phyloP scores from a whole-genome alignment of 1,284 basidiomycete genomes.

The Rhodotorula sp. region DNA sequence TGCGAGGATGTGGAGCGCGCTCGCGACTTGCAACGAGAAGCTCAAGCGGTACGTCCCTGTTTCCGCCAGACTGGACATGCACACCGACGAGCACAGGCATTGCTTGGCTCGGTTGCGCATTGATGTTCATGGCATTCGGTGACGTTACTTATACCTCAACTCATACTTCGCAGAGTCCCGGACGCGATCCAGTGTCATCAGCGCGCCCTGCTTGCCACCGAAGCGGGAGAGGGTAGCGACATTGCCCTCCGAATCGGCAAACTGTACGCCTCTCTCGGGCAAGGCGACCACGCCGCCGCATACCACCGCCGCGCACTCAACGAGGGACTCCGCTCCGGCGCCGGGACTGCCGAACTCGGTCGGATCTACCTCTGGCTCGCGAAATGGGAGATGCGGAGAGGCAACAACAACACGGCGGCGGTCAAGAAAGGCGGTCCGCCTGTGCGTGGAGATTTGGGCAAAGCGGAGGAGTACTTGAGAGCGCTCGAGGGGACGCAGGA shows the following conservation, averaged over 20 bases:
- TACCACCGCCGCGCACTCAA: conserved; percentile 41
- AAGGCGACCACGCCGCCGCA: conserved; percentile 59
- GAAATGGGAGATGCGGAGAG: conserved; percentile 40
- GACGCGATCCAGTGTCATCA: conserved; percentile 88
- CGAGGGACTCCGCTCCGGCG: conserved; percentile 29
- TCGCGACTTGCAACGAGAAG: conserved; percentile 91
- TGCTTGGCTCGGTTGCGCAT: too few species aligned
- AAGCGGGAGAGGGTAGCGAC: conserved; percentile 73
- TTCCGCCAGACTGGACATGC: too few species aligned
- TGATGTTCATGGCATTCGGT: too few species aligned
- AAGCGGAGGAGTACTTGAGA: conserved; percentile 36
- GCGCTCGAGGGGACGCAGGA: conserved; percentile 26
- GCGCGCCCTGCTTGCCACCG: conserved; percentile 80
- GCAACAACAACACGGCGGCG: conserved; percentile 13
- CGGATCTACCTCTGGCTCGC: conserved; percentile 37
- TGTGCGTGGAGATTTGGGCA: conserved; percentile 31
- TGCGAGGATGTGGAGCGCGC: conserved; percentile 91
- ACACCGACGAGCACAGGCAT: not conserved
- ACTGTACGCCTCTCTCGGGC: conserved; percentile 67
- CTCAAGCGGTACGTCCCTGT: conserved; percentile 75
- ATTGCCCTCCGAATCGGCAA: conserved; percentile 66
- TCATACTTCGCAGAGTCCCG: conserved; percentile 68
- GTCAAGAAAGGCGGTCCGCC: not conserved
- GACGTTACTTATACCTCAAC: too few species aligned
- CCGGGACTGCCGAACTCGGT: conserved; percentile 26